A percentile compares a stretch with the other conserved stretches of the same genome.
phyloP scores from a whole-genome alignment of 192 early-diverging fungal species.

The Coemansia sp. region DNA sequence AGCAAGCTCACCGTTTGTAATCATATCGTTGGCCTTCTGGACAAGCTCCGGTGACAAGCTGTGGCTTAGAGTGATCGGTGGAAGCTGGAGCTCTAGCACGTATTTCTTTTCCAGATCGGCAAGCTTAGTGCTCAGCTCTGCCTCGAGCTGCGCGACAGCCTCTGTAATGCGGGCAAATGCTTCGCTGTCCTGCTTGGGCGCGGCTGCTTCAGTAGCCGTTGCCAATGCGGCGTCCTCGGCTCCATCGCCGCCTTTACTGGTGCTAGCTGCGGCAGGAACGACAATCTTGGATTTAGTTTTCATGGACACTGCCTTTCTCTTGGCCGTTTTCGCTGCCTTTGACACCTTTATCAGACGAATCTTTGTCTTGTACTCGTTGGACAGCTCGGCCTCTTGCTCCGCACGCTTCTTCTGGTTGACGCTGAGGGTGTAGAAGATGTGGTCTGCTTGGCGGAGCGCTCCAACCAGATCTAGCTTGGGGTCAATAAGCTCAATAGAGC shows the following conservation, averaged over 20 bases:
- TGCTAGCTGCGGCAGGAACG: not conserved
- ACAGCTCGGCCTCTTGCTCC: not conserved
- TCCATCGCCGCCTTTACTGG: not conserved
- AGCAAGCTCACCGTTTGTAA: slow-evolving; percentile 14
- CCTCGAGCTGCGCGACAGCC: slow-evolving; percentile 28
- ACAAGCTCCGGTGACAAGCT: not conserved
- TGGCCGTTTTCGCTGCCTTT: slow-evolving; percentile 2
- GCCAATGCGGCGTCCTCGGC: slow-evolving; percentile 1
- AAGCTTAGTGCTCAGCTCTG: slow-evolving; percentile 30
- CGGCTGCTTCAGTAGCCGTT: not conserved
- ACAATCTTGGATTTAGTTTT: slow-evolving; percentile 7
- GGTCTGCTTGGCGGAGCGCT: slow-evolving; percentile 33
- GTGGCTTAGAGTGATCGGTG: slow-evolving; percentile 7
- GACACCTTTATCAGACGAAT: not conserved
- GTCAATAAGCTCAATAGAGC: slow-evolving; percentile 25
- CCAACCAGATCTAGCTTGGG: slow-evolving; percentile 24
- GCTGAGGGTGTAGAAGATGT: slow-evolving; percentile 29
- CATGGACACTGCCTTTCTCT: slow-evolving; percentile 1
- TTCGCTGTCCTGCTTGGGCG: not conserved
- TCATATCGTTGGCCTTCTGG: slow-evolving; percentile 2
- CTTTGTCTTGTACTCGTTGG: not conserved
- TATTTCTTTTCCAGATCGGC: slow-evolving; percentile 34
- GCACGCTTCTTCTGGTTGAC: slow-evolving; percentile 6
- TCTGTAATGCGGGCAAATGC: not conserved
- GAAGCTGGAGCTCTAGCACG: not conserved